Base-by-base conservation (phyloP, 116 monocot genomes). In the Dioscorea cayenensis region DNA sequence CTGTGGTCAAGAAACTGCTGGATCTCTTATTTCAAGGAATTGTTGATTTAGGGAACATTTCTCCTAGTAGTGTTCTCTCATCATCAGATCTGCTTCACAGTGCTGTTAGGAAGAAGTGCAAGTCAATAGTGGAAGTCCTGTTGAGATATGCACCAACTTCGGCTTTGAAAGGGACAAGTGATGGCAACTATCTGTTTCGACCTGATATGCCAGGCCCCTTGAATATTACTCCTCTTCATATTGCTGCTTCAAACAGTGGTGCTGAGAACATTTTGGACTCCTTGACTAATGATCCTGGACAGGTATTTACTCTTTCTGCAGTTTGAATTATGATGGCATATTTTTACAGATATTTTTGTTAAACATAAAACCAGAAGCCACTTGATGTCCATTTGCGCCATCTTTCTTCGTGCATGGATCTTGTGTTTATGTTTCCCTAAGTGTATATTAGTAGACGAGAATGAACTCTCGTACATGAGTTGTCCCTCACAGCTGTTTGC, bases 171-270 rank as follows among this genome's bases (percentile, higher is more conserved):
- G 68, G 68, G 19, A 73, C 49, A 36, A 49, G 43, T 69, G 21
- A 51, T 27, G 36, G 68, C 19, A 51, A 29, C 64, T 77, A 79
- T 55, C 65, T 95, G 29, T 95, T 95, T 63, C 89, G 80, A 69
- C 92, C 95, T 28, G 92, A 95, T 68, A 70, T 65, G 71, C n/a
- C 68, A 50, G 84, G 84, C 22, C 81, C 82, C 19, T 73, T 65
- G 14, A 76, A 71, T 67, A 67, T 92, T 8, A 95, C 95, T 14
- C 95, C 95, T 43, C 87, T 95, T 73, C 95, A 95, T 83, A 82
- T 89, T 67, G 92, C 90, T 52, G 95, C 95, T 22, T 51, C 77
- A 59, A 75, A 68, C 29, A 64, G 21, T 71, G 74, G 72, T 67
- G 66, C 87, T 28, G 85, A 87, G 37, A 71, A 29, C 55, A 71